Percentiles rank a stretch among this genome's conserved stretches.
phyloP scores from a whole-genome alignment of 2,329 filamentous ascomycete species.

The Epicoccum sorghinum region DNA sequence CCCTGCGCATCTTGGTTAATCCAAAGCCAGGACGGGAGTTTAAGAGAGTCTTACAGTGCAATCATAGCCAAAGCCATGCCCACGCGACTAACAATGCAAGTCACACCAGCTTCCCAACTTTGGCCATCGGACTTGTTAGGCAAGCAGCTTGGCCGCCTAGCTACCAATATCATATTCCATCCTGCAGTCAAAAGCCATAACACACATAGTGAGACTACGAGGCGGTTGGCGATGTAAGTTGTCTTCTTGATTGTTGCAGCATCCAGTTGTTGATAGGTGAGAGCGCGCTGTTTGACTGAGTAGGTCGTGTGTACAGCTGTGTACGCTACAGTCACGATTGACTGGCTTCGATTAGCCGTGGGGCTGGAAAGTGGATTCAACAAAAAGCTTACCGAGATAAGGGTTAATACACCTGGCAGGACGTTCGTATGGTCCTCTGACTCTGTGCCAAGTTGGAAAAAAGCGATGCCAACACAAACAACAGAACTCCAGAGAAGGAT shows the following conservation, averaged over 20 bases:
- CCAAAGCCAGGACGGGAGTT: neutral
- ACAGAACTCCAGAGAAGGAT: slow-evolving; percentile 44
- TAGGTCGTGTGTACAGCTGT: slow-evolving; percentile 44
- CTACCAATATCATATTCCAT: slow-evolving; percentile 49
- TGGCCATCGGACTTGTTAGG: slow-evolving; percentile 24
- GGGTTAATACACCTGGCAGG: slow-evolving; percentile 39
- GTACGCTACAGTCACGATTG: slow-evolving; percentile 42
- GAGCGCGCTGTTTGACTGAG: slow-evolving; percentile 40
- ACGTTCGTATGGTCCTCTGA: slow-evolving; percentile 36
- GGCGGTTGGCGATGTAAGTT: slow-evolving; percentile 41
- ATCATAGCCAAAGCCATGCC: slow-evolving; percentile 42
- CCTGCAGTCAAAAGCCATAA: slow-evolving; percentile 48
- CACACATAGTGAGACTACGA: slow-evolving; percentile 39
- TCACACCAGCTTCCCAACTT: slow-evolving; percentile 43
- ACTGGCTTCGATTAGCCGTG: slow-evolving; percentile 28
- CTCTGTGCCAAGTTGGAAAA: slow-evolving; percentile 39
- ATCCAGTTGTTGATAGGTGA: slow-evolving; percentile 33
- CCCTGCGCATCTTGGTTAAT: slow-evolving; percentile 22
- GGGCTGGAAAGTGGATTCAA: neutral
- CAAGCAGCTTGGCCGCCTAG: slow-evolving; percentile 44
- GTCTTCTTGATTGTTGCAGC: slow-evolving; percentile 35
- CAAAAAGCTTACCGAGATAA: slow-evolving; percentile 36
- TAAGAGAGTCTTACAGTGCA: slow-evolving; percentile 35
- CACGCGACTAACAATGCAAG: slow-evolving; percentile 38
- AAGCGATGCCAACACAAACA: slow-evolving; percentile 31